Evolutionary conservation across 1,284 basidiomycete genomes (phyloP), one percentile per base, ranked within the genome.

Genomic region (Melampsora americana): DNA sequence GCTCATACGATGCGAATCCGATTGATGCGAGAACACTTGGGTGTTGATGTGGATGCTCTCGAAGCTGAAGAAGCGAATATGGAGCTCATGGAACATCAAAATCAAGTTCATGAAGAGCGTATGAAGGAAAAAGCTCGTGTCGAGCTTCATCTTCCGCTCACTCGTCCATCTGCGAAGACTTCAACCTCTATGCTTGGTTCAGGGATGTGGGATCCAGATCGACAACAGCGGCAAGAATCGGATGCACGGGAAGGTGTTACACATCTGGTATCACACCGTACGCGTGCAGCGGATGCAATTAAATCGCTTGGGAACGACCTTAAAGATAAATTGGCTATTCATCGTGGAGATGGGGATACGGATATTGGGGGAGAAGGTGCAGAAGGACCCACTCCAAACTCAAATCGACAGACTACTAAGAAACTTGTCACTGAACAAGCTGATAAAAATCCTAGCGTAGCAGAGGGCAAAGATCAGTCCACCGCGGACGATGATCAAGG

Each of bases 11-110:
- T 99, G 32, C 90, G 95, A 12, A 86, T 99, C 66, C 89, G 95
- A 9, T 86, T 99, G 66, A 99, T 99, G 95, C 88, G 92, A 72
- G 95, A 99, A 83, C 95, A 99, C 82, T 85, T 95, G 73, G 95
- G 95, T 3, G 87, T 98, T 73, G 94, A 99, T 82, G 94, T 98
- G 30, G 95, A 99, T 82, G 88, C 89, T 9, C 86, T 97, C 79
- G 89, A 90, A 77, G 90, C 79, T 66, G 53, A 79, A 75, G 75
- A 82, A 65, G 79, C 79, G 5, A 78, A 93, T 79, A 90, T 91
- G 78, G 89, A 86, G 71, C 83, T 90, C 26, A 88, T 89, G 86
- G 84, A 67, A 20, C 72, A 74, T 56, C 74, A 77, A 32, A n/a
- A 46, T 35, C 44, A 59, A 26, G 56, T 48, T 71, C 82, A 85